Conservation (phyloP, 441 rosid species). For the Gossypium schwendimanii region DNA sequence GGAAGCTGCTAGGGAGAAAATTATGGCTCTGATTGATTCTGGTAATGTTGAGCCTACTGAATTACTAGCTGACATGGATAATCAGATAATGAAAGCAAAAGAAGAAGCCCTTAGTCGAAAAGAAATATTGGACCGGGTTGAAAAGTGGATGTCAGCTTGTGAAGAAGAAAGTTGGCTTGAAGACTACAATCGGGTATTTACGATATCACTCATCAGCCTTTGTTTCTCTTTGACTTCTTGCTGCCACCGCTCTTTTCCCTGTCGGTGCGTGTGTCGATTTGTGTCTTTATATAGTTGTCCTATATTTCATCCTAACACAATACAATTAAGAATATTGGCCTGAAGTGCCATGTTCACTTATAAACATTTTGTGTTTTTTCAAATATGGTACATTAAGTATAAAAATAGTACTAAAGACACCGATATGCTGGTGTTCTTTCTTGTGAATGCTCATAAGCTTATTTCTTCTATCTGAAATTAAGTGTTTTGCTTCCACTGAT, state of each 20-base stretch:
- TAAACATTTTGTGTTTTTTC: not conserved
- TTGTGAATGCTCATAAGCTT: not conserved
- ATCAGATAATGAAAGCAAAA: slow-evolving; percentile 74
- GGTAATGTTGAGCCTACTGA: slow-evolving; percentile 85
- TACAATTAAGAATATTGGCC: not conserved
- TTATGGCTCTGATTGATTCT: slow-evolving; percentile 67
- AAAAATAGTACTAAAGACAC: not conserved
- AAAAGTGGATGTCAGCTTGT: slow-evolving; percentile 98
- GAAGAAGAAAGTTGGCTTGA: slow-evolving; percentile 99
- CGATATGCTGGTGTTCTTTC: not conserved
- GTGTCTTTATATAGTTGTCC: not conserved
- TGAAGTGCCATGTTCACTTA: not conserved
- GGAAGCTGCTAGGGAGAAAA: slow-evolving; percentile 80
- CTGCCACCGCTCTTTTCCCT: not conserved
- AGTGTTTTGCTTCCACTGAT: slow-evolving; percentile 12
- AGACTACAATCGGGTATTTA: slow-evolving; percentile 80
- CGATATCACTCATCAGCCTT: not conserved
- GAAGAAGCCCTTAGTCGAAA: slow-evolving; percentile 89
- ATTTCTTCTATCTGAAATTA: not conserved
- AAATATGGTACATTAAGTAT: not conserved
- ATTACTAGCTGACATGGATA: slow-evolving; percentile 85
- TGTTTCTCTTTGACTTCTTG: not conserved
- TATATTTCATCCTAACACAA: not conserved
- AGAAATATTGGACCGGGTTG: slow-evolving; percentile 91
- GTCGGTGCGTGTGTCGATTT: not conserved